Evolutionary conservation across 139 green algal genomes (phyloP), one percentile per base, ranked within the genome.

Genomic region (Trebouxia sp.): DNA sequence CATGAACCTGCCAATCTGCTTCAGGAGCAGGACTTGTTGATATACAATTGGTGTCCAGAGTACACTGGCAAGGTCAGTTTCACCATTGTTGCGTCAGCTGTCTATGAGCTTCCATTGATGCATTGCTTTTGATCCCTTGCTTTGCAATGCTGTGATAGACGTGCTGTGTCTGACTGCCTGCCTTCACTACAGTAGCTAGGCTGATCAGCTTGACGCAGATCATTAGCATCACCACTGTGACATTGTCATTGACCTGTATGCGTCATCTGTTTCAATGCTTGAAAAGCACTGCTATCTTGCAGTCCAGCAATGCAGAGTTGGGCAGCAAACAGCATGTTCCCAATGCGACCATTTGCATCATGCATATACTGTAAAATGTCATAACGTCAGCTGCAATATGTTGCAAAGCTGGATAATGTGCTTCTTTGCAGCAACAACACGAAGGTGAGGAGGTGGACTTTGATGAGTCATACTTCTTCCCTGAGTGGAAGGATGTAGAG

Each of bases 401-500:
- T 55, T 35, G 37, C 41, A n/a, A n/a, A n/a, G n/a, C n/a, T n/a
- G n/a, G n/a, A n/a, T n/a, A n/a, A n/a, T n/a, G n/a, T 85, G 58
- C 32, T 39, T n/a, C 35, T 24, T 14, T 70, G 51, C 83, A 87
- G 75, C 43, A 83, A 15, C 43, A 77, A 30, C 80, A 82, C 62
- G 74, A 83, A 35, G 89, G 87, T 3, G 82, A 92, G 78, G 91
- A 95, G 76, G 79, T 83, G 1, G 91, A 93, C 79, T 95, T 95
- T 75, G 87, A 92, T 67, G 85, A 95, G 82, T 82, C 69, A n/a
- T 95, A 92, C 81, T 85, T 95, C n/a, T 94, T 95, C 66, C 69
- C 69, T 56, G 69, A 77, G 41, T 77, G 69, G 69, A 77, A 77
- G 39, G 69, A 53, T n/a, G n/a, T n/a, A n/a, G n/a, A n/a, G n/a